phyloP scores from a whole-genome alignment of 2,329 filamentous ascomycete genomes.

The Pyrenophora tritici-repentis region DNA sequence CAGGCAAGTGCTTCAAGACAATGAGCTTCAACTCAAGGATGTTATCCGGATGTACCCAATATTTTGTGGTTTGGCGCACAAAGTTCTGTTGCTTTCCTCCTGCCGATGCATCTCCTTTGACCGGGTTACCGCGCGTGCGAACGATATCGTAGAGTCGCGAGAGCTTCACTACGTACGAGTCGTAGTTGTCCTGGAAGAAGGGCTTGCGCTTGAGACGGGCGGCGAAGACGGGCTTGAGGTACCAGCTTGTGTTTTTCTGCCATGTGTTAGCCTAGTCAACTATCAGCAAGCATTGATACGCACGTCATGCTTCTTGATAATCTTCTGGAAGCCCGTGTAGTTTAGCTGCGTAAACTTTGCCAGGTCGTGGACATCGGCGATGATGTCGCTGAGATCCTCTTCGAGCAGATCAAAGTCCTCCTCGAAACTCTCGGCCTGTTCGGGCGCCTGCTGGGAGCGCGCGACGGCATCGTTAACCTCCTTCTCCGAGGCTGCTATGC shows the following conservation, averaged over 20 bases:
- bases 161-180: constrained; percentile 90
- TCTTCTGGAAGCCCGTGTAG: constrained; percentile 99
- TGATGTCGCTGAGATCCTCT: constrained; percentile 94
- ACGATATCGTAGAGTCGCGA: constrained; percentile 96
- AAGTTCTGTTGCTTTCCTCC: constrained; percentile 95
- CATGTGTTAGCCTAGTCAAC: constrained; percentile 21
- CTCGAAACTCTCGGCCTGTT: constrained; percentile 64
- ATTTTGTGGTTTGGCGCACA: constrained; percentile 95
- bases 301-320: constrained; percentile 99
- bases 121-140: constrained; percentile 87
- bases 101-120: constrained; percentile 88
- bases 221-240: constrained; percentile 94
- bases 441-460: constrained; percentile 49
- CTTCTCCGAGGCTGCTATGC: constrained; percentile 84
- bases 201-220: constrained; percentile 92
- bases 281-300: constrained; percentile 37
- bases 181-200: constrained; percentile 99
- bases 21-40: constrained; percentile 98
- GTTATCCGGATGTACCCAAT: constrained; percentile 99
- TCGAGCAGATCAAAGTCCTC: constrained; percentile 94
- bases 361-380: constrained; percentile 96
- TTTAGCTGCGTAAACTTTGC: constrained; percentile 98
- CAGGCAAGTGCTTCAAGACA: constrained; percentile 94
- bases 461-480: constrained; percentile 89
- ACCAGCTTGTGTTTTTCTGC: constrained; percentile 92